phyloP scores from a whole-genome alignment of 139 green algal genomes.

The Ettlia oleoabundans region DNA sequence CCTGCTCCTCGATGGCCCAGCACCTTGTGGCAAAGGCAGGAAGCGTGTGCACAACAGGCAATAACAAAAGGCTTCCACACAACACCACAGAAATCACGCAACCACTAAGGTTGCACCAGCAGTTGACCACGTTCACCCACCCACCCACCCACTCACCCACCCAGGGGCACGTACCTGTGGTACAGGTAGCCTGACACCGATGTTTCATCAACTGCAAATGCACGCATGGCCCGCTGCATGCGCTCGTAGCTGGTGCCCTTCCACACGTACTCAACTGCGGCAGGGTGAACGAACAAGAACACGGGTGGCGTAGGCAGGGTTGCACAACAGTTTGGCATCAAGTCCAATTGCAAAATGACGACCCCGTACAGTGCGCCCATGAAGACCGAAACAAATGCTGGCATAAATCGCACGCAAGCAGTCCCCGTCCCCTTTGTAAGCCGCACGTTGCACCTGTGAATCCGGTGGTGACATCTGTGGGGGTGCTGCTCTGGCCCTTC shows the following conservation, averaged over 20 bases:
- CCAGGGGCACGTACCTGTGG: slow-evolving; percentile 48
- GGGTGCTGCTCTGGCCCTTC: slow-evolving; percentile 32
- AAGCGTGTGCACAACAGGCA: too few species aligned
- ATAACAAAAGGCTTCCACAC: too few species aligned
- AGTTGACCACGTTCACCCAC: too few species aligned
- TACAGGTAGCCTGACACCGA: slow-evolving; percentile 78
- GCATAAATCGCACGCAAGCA: neutral
- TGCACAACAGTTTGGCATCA: too few species aligned
- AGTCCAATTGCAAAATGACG: too few species aligned
- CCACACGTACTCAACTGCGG: slow-evolving; percentile 83
- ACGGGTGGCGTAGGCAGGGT: neutral
- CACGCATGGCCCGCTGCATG: slow-evolving; percentile 88
- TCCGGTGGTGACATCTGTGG: slow-evolving; percentile 75
- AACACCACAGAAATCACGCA: neutral
- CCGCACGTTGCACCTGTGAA: slow-evolving; percentile 52
- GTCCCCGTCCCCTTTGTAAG: neutral
- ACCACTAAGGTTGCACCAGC: too few species aligned
- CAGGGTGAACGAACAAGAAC: neutral
- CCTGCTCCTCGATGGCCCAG: too few species aligned
- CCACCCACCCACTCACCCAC: neutral
- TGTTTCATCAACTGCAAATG: slow-evolving; percentile 90
- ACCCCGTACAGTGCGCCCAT: too few species aligned
- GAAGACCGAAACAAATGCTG: too few species aligned
- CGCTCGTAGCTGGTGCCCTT: slow-evolving; percentile 91
- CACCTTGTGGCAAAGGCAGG: too few species aligned